phyloP scores from a whole-genome alignment of 805 yeast genomes.

The Kodamaea jinghongensis region DNA sequence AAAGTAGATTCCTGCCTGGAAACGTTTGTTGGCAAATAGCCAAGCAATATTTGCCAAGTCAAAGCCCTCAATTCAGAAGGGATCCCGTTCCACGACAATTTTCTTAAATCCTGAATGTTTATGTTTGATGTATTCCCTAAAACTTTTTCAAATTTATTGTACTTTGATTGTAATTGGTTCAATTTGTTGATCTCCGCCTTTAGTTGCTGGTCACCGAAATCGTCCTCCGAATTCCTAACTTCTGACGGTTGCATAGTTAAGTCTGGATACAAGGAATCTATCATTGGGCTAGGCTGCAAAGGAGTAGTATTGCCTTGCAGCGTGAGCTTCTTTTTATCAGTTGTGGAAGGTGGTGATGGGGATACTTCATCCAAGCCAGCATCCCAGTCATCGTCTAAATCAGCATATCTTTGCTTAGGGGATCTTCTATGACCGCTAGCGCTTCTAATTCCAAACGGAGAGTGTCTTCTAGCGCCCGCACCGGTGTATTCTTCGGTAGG shows the following conservation, averaged over 20 bases:
- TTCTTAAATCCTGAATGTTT: constrained; percentile 66
- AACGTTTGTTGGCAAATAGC: constrained; percentile 85
- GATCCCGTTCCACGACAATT: constrained; percentile 91
- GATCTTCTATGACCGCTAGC: constrained; percentile 6
- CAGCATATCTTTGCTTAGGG: constrained; percentile 47
- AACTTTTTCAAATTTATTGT: constrained; percentile 63
- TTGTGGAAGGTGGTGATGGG: constrained; percentile 3
- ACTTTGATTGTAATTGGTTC: constrained; percentile 59
- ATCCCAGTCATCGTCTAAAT: constrained; percentile 92
- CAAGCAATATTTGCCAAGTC: constrained; percentile 86
- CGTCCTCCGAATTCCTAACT: constrained; percentile 36
- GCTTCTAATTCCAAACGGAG: constrained; percentile 8
- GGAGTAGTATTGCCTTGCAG: constrained; percentile 8
- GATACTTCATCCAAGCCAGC: constrained; percentile 53
- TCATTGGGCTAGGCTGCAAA: constrained; percentile 25
- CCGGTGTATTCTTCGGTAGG: constrained; percentile 2
- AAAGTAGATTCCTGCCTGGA: constrained; percentile 69
- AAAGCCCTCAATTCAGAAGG: constrained; percentile 78
- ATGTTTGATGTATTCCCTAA: constrained; percentile 44
- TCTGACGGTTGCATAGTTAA: constrained; percentile 22
- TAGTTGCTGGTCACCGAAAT: constrained; percentile 37
- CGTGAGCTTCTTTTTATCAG: not conserved
- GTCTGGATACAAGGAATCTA: constrained; percentile 40
- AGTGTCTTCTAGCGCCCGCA: not conserved
- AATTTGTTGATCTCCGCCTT: constrained; percentile 49